Conservation (phyloP, 2,329 filamentous ascomycete genomes). For the Chaetomiaceae sp. region DNA sequence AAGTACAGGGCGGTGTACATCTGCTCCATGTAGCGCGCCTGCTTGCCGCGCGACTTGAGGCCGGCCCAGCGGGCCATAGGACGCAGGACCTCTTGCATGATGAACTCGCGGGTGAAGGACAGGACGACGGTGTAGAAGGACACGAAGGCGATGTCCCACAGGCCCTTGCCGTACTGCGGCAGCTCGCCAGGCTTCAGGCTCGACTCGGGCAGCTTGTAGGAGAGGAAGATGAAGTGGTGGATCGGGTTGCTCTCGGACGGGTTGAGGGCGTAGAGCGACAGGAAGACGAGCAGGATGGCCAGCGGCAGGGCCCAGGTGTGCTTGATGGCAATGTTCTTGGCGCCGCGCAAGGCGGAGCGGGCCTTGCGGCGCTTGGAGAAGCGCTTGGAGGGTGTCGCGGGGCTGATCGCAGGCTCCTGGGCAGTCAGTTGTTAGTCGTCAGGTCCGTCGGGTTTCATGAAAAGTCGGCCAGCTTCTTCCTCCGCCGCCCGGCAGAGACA, state of each 20-base stretch:
- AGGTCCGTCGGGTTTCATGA: no score
- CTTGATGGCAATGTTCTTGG: constrained; percentile 46
- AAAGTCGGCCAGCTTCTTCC: constrained; percentile 18
- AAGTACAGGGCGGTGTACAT: constrained; percentile 93
- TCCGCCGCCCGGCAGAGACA: background rate
- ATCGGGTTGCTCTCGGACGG: constrained; percentile 74
- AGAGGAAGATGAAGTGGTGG: constrained; percentile 79
- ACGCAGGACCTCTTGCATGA: constrained; percentile 84
- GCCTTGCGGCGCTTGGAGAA: constrained; percentile 51
- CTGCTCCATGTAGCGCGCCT: constrained; percentile 92
- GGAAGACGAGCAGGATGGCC: constrained; percentile 56
- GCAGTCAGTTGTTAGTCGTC: constrained; percentile 8
- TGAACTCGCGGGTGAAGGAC: constrained; percentile 88
- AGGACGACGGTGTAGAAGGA: constrained; percentile 83
- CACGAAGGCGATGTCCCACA: constrained; percentile 79
- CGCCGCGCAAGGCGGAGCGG: constrained; percentile 47
- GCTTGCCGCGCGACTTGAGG: constrained; percentile 68
- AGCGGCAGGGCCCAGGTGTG: constrained; percentile 63
- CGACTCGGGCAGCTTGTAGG: constrained; percentile 63
- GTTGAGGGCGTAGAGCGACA: constrained; percentile 65
- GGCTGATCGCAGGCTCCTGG: constrained; percentile 22
- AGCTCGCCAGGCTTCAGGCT: constrained; percentile 34
- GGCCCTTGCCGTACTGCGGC: constrained; percentile 81
- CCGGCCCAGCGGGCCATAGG: constrained; percentile 66
- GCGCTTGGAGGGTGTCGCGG: constrained; percentile 33